These are phyloP conservation scores for Trichoderma sp. DNA, from an alignment of 2,329 filamentous ascomycete species.

Conservation along the genomic window DNA sequence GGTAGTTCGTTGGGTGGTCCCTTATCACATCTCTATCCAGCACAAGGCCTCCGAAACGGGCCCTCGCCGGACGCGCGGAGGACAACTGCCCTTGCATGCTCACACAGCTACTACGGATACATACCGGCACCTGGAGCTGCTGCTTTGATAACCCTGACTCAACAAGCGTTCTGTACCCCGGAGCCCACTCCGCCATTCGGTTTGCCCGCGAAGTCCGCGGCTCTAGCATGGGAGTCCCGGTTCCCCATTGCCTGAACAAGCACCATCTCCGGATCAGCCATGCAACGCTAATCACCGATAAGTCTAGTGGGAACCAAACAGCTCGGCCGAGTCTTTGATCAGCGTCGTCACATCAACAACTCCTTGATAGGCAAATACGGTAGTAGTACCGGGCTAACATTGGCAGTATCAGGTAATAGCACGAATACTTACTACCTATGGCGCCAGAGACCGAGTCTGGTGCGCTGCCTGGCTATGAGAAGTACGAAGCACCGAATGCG, in stretches of 20 bases:
- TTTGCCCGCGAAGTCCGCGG: constrained; percentile 29
- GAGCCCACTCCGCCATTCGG: constrained; percentile 24
- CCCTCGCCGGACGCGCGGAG: constrained; percentile 1
- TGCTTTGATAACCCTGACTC: constrained; percentile 12
- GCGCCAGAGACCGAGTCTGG: not conserved
- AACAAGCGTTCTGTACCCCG: constrained; percentile 22
- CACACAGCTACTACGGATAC: not conserved
- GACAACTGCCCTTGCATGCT: not conserved
- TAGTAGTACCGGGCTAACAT: not conserved
- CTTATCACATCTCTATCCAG: too few relatives aligned
- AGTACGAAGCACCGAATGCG: not conserved
- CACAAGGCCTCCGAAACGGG: not conserved
- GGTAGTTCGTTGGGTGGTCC: not conserved
- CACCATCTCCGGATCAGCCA: constrained; percentile 32
- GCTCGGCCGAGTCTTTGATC: constrained; percentile 28
- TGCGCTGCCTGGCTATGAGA: too few relatives aligned
- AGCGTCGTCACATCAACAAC: constrained; percentile 11
- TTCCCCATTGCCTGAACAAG: constrained; percentile 31
- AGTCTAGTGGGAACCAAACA: constrained; percentile 18
- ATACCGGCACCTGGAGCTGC: not conserved
- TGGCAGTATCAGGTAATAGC: not conserved
- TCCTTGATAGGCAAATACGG: not conserved
- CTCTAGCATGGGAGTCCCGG: constrained; percentile 28
- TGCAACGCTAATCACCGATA: constrained; percentile 28
- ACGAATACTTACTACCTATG: not conserved